A percentile compares a stretch with the other conserved stretches of the same genome.
Conservation (phyloP, 306 rosid species). For the Prunus padus region DNA sequence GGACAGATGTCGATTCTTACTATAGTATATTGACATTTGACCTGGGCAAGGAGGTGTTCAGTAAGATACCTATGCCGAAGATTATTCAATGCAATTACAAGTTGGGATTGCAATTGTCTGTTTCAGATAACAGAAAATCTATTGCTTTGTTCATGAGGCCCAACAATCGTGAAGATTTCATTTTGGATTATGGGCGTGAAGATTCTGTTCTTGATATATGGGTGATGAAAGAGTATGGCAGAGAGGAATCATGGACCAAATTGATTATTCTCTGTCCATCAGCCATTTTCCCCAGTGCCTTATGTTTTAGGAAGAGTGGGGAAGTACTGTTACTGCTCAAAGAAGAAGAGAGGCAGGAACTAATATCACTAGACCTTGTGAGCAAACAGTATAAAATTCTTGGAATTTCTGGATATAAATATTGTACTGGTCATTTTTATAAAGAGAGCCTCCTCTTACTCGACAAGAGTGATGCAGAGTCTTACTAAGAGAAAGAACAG, state of each 20-base stretch:
- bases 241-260: not conserved
- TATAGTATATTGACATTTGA: not conserved
- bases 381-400: not conserved
- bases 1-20: not conserved
- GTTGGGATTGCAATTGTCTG: not conserved
- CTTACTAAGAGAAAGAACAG: not conserved
- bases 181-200: too few species aligned
- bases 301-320: not conserved
- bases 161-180: too few species aligned
- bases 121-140: not conserved
- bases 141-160: not conserved
- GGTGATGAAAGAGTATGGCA: not conserved
- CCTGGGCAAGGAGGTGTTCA: not conserved
- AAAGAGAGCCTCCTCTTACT: not conserved
- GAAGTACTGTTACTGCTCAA: not conserved
- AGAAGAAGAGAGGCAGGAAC: not conserved
- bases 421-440: too few species aligned
- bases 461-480: not conserved
- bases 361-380: not conserved
- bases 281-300: not conserved
- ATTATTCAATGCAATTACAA: not conserved
- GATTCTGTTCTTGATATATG: conserved; percentile 10
- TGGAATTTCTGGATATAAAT: not conserved
- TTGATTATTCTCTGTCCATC: not conserved
- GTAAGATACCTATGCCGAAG: not conserved